Evolutionary conservation across 305 asterid genomes (phyloP).

Genomic region (Euphrasia arctica): DNA sequence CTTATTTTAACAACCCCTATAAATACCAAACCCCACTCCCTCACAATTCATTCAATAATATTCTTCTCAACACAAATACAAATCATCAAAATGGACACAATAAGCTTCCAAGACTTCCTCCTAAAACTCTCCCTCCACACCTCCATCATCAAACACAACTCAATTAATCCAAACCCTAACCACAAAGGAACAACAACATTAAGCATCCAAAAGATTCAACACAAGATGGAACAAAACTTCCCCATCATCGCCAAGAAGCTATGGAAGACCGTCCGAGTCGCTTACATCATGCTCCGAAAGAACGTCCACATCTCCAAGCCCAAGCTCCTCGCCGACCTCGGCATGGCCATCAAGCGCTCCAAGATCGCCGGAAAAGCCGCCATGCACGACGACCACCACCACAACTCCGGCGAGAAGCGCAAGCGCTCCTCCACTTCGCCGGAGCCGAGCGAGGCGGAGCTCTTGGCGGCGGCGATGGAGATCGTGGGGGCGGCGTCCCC

Average conservation of each 20-base stretch:
- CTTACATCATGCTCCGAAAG: conserved; percentile 43
- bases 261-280: conserved; percentile 42
- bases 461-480: conserved; percentile 38
- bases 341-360: conserved; percentile 48
- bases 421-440: conserved; percentile 18
- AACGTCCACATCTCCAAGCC: conserved; percentile 49
- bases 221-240: conserved; percentile 48
- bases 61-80: too few relatives aligned
- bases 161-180: not conserved
- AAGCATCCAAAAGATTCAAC: not conserved
- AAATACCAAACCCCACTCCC: conserved; percentile 25
- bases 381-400: conserved; percentile 40
- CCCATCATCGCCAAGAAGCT: conserved; percentile 44
- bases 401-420: conserved; percentile 23
- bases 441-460: conserved; percentile 30
- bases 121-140: conserved; percentile 17
- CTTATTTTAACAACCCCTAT: conserved; percentile 23
- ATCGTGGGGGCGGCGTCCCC: conserved; percentile 37
- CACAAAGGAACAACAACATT: not conserved
- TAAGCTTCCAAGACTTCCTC: not conserved
- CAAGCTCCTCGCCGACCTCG: conserved; percentile 44
- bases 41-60: conserved; percentile 3
- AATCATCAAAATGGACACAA: conserved; percentile 18
- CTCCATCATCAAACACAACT: conserved; percentile 9
- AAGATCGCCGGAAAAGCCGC: conserved; percentile 55